These are phyloP conservation scores for Boeremia exigua DNA, from an alignment of 2,329 filamentous ascomycete genomes.

Conservation along the genomic window DNA sequence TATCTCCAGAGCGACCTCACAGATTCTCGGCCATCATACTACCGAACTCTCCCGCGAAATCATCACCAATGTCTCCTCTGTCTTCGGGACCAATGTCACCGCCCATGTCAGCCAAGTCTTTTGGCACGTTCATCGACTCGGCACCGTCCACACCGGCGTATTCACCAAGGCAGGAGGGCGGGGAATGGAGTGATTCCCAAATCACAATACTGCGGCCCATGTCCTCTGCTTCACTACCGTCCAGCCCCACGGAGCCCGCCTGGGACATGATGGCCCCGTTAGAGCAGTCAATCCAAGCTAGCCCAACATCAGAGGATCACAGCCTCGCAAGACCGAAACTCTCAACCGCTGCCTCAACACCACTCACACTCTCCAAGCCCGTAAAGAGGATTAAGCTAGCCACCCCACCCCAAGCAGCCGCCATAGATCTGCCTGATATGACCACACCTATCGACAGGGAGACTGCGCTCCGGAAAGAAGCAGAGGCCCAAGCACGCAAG, in stretches of 20 bases:
- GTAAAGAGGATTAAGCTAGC: slow-evolving; percentile 14
- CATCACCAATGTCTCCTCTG: slow-evolving; percentile 29
- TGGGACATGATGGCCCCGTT: slow-evolving; percentile 43
- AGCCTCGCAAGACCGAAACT: not conserved
- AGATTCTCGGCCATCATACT: slow-evolving; percentile 35
- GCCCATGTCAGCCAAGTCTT: slow-evolving; percentile 45
- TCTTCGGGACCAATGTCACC: slow-evolving; percentile 38
- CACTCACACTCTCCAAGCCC: slow-evolving; percentile 22
- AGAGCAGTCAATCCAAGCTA: slow-evolving; percentile 13
- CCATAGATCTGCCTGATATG: slow-evolving; percentile 1
- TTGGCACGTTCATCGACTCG: slow-evolving; percentile 47
- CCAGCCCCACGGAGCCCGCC: slow-evolving; percentile 37
- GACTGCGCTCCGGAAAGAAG: slow-evolving; percentile 23
- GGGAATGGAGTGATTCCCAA: slow-evolving; percentile 37
- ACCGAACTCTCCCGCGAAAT: slow-evolving; percentile 22
- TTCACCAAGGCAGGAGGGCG: slow-evolving; percentile 35
- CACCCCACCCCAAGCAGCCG: slow-evolving; percentile 9
- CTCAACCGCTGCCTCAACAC: not conserved
- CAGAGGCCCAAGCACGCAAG: slow-evolving; percentile 20
- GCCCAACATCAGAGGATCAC: slow-evolving; percentile 1
- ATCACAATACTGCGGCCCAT: slow-evolving; percentile 38
- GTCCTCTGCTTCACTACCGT: slow-evolving; percentile 33
- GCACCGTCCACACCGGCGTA: slow-evolving; percentile 47
- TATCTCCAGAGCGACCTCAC: slow-evolving; percentile 37
- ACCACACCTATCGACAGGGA: slow-evolving; percentile 2